These are phyloP conservation scores for Glutinoglossum americanum DNA, from an alignment of 495 filamentous ascomycete species.

Conservation along the genomic window DNA sequence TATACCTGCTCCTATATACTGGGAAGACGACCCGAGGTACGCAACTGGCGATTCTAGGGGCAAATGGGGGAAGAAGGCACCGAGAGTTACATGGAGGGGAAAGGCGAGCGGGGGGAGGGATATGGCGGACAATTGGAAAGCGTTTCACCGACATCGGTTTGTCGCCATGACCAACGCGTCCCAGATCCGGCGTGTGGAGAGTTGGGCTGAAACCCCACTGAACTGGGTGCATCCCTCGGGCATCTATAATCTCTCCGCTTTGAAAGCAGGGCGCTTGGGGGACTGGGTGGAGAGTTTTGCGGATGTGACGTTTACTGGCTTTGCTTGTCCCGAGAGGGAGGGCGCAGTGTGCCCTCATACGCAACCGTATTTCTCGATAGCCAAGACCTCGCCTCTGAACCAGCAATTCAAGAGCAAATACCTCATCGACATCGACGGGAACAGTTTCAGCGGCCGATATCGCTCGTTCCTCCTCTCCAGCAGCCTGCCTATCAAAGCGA, in stretches of 20 bases:
- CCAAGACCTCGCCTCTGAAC: constrained; percentile 4
- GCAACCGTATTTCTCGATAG: constrained; percentile 10
- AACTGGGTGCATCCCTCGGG: constrained; percentile 5
- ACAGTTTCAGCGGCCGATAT: constrained; percentile 15
- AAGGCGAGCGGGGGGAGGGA: constrained; percentile 46
- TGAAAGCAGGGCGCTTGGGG: constrained; percentile 8
- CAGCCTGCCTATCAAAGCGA: constrained; percentile 17
- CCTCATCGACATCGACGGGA: constrained; percentile 19
- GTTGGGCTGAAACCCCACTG: neutral
- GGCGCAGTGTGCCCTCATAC: constrained; percentile 13
- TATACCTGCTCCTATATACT: constrained; percentile 59
- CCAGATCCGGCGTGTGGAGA: constrained; percentile 22
- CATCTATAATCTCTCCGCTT: constrained; percentile 13
- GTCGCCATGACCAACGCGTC: constrained; percentile 47
- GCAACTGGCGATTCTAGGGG: constrained; percentile 7
- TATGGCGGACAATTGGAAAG: constrained; percentile 35
- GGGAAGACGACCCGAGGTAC: constrained; percentile 48
- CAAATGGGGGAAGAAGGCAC: constrained; percentile 32
- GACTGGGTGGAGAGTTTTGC: constrained; percentile 16
- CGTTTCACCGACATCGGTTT: constrained; percentile 56
- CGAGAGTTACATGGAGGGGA: constrained; percentile 44
- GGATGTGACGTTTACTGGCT: constrained; percentile 8
- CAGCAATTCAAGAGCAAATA: constrained; percentile 17
- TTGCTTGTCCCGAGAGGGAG: constrained; percentile 10
- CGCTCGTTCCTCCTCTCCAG: constrained; percentile 10